Conservation (phyloP, 1,284 basidiomycete species). For the Pseudozyma thailandica region DNA sequence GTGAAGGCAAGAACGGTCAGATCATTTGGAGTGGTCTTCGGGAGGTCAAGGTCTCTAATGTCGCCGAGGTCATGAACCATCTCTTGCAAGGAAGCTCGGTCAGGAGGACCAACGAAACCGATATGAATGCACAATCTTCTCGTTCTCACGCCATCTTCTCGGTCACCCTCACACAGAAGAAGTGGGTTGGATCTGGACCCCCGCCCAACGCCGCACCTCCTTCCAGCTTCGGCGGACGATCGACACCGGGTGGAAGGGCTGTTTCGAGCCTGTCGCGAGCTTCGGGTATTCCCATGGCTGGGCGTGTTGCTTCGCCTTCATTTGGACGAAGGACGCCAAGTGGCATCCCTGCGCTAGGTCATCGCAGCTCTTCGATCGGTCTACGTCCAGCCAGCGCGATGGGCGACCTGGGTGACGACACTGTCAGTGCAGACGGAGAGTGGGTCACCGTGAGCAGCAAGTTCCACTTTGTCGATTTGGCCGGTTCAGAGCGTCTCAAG, state of each 20-base stretch:
- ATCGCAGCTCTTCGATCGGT: slow-evolving; percentile 29
- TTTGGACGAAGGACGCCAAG: slow-evolving; percentile 40
- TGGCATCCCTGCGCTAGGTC: slow-evolving; percentile 37
- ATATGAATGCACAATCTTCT: slow-evolving; percentile 98
- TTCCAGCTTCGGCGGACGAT: slow-evolving; percentile 25
- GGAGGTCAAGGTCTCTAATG: slow-evolving; percentile 84
- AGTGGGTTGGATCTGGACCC: slow-evolving; percentile 52
- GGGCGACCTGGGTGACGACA: slow-evolving; percentile 25
- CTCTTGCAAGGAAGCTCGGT: slow-evolving; percentile 84
- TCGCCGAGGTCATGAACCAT: slow-evolving; percentile 89
- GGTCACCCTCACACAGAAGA: slow-evolving; percentile 79
- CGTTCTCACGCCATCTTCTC: slow-evolving; percentile 99
- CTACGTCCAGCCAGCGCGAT: slow-evolving; percentile 46
- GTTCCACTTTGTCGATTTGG: slow-evolving; percentile 98
- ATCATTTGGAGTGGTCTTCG: slow-evolving; percentile 96
- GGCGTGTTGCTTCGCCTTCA: slow-evolving; percentile 40
- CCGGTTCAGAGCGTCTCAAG: slow-evolving; percentile 84
- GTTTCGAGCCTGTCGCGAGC: slow-evolving; percentile 39
- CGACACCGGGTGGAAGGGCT: slow-evolving; percentile 21
- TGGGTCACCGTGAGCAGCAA: slow-evolving; percentile 90
- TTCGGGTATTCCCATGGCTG: slow-evolving; percentile 40
- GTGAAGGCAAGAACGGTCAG: slow-evolving; percentile 94
- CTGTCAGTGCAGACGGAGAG: slow-evolving; percentile 42
- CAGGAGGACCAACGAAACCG: slow-evolving; percentile 93
- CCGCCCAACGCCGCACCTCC: slow-evolving; percentile 41